Evolutionary conservation across 2,329 filamentous ascomycete genomes (phyloP).

Genomic region (Epichloe uncinata): DNA sequence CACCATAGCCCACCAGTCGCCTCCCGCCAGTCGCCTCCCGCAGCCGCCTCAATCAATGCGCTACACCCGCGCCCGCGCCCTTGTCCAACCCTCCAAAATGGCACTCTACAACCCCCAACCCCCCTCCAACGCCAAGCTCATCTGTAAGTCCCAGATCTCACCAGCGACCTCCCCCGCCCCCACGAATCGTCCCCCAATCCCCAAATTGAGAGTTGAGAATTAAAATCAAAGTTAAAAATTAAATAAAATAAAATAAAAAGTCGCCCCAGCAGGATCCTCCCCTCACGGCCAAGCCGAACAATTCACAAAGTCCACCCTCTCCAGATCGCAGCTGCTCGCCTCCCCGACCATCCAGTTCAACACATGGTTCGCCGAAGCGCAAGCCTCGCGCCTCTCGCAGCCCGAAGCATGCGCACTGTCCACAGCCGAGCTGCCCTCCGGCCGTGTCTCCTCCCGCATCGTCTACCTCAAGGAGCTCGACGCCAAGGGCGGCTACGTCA

Average conservation of each 20-base stretch:
- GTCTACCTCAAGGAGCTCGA: slow-evolving; percentile 97
- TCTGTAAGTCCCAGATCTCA: slow-evolving; percentile 27
- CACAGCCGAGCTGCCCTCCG: slow-evolving; percentile 71
- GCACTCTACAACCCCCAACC: slow-evolving; percentile 29
- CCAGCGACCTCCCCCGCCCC: no score
- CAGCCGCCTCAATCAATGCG: slow-evolving; percentile 10
- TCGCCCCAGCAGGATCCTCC: slow-evolving; percentile 50
- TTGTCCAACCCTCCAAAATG: slow-evolving; percentile 24
- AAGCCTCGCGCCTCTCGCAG: slow-evolving; percentile 46
- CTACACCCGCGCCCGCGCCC: slow-evolving; percentile 5
- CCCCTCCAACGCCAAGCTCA: slow-evolving; percentile 25
- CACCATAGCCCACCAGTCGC: no score
- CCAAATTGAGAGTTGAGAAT: no score
- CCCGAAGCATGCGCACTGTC: slow-evolving; percentile 83
- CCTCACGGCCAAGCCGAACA: slow-evolving; percentile 56
- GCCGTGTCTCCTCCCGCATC: slow-evolving; percentile 69
- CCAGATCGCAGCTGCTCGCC: slow-evolving; percentile 44
- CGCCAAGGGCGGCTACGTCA: slow-evolving; percentile 58
- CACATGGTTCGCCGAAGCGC: slow-evolving; percentile 71
- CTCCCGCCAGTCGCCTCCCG: no score
- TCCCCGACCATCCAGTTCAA: slow-evolving; percentile 75
- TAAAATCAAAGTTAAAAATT: neutral
- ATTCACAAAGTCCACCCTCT: slow-evolving; percentile 53
- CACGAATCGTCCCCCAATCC: no score
- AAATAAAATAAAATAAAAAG: slow-evolving; percentile 16